phyloP scores from a whole-genome alignment of 257 asterid genomes.

The Capsicum chinense region DNA sequence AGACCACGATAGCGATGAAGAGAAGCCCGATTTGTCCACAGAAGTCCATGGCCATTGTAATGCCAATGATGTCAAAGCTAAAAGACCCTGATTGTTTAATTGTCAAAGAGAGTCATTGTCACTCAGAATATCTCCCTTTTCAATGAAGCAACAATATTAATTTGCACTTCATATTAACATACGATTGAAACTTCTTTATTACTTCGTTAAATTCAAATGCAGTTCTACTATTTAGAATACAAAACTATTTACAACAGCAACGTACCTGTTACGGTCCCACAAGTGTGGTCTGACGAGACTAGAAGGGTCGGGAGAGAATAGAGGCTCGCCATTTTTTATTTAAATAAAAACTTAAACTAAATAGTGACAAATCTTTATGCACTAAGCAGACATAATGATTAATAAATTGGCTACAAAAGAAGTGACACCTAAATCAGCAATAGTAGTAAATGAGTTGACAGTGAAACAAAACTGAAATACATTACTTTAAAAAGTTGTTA shows the following conservation, averaged over 20 bases:
- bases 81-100: conserved; percentile 58
- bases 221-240: no score
- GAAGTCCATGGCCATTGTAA: conserved; percentile 62
- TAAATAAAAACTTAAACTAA: background rate
- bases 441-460: background rate
- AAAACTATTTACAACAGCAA: background rate
- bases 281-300: no score
- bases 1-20: conserved; percentile 59
- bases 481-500: conserved; percentile 1
- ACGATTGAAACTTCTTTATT: background rate
- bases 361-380: background rate
- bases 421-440: background rate
- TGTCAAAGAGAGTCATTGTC: background rate
- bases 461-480: background rate
- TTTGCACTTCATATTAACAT: background rate
- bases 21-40: conserved; percentile 39
- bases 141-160: background rate
- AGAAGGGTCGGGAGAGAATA: no score
- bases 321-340: no score
- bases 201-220: background rate
- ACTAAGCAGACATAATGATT: background rate
- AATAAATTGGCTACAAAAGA: background rate
- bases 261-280: no score
- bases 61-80: conserved; percentile 73
- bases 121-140: background rate